Percentiles rank a stretch among this genome's conserved stretches.
phyloP scores from a whole-genome alignment of 139 green algal species.

The Gonium pectorale region DNA sequence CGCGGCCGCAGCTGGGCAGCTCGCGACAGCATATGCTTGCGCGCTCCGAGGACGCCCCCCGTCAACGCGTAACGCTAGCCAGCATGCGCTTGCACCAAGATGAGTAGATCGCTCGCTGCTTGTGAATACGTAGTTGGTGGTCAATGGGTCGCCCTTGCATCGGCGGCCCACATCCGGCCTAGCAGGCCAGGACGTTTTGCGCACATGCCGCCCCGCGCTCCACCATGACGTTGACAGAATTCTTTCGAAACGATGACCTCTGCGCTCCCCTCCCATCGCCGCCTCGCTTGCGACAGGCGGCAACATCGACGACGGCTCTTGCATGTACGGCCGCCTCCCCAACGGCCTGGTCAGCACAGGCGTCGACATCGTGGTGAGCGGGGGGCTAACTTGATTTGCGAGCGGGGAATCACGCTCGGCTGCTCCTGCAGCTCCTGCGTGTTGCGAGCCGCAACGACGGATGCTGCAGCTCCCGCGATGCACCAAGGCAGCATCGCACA shows the following conservation, averaged over 20 bases:
- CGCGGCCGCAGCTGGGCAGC: neutral
- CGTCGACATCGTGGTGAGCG: slow-evolving; percentile 42
- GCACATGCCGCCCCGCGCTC: too few species aligned
- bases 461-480: too few species aligned
- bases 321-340: slow-evolving; percentile 40
- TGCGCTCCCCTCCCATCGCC: neutral
- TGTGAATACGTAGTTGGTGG: neutral
- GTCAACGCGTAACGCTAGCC: too few species aligned
- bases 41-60: neutral
- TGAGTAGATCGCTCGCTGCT: neutral
- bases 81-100: too few species aligned
- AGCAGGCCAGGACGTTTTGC: too few species aligned
- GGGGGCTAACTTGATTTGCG: neutral
- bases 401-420: too few species aligned
- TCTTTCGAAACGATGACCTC: neutral
- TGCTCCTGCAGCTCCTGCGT: too few species aligned
- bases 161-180: too few species aligned
- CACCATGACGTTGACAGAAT: neutral
- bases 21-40: neutral
- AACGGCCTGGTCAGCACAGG: slow-evolving; percentile 42
- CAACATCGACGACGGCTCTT: slow-evolving; percentile 30
- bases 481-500: neutral
- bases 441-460: too few species aligned
- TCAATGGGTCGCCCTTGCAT: neutral
- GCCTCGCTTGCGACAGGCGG: neutral